Base-by-base conservation (phyloP, 192 early-diverging fungal species). In the Coemansia sp. region DNA sequence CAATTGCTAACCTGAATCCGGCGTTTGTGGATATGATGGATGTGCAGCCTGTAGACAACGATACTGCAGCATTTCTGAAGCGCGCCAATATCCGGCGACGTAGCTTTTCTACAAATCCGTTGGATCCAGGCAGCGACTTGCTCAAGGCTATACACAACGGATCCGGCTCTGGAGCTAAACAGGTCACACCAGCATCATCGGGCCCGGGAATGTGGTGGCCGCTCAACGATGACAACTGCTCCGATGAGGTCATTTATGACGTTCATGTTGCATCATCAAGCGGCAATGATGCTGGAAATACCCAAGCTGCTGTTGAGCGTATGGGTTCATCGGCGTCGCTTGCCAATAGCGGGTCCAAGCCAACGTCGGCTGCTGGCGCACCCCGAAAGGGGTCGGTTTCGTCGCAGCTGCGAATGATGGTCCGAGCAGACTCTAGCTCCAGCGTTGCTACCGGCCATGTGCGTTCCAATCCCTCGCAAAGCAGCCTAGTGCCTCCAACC, bases 201-300 rank as follows among this genome's bases (percentile, higher is more conserved):
- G 75, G 69, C 2, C 75, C 75, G 7, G 75, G 75, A 3, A 77
- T 71, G 68, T 77, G 74, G 74, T 77, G 74, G 74, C 74, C 74
- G 16, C 67, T 77, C 12, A 77, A 77, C 40, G 68, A 69, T 47
- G 74, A 77, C 60, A 70, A 69, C 60, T 69, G 66, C 58, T 69
- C 74, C 0, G 67, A 77, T 47, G 74, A 77, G 36, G 60, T 77
- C 9, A 30, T 42, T n/a, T 60, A 70, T 28, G 74, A 77, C 16
- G 67, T 71, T 18, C 67, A 77, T 28, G 48, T 77, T 21, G 44
- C 71, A 3, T 55, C 71, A 2, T 44, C 36, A 2, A 66, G 64
- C 31, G 41, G 31, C 3, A 11, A 38, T 5, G 64, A 75, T 9
- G 32, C 40, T 9, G 31, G 31, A 10, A 53, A 12, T 15, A 9